Conservation (phyloP, 192 early-diverging fungal species). For the Paraglomus brasilianum region DNA sequence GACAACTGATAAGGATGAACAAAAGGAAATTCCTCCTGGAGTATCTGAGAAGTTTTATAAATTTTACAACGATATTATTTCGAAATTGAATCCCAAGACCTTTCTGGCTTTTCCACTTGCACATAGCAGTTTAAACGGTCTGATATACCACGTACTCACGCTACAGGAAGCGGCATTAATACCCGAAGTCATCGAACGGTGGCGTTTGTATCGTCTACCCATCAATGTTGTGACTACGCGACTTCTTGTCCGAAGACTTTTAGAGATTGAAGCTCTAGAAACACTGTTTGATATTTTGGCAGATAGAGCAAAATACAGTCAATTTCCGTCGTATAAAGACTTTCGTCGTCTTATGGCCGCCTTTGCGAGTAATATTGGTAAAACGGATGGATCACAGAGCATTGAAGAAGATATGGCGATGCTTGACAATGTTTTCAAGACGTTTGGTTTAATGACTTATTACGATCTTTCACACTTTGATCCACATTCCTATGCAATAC, state of each 20-base stretch:
- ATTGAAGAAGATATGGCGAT: background rate
- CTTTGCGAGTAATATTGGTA: conserved; percentile 1
- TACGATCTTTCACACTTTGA: conserved; percentile 24
- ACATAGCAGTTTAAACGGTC: conserved; percentile 8
- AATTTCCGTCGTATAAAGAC: background rate
- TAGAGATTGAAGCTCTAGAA: background rate
- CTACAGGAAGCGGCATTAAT: conserved; percentile 2
- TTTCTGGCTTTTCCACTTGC: background rate
- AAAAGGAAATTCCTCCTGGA: background rate
- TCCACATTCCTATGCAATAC: conserved; percentile 9
- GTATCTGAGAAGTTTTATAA: conserved; percentile 11
- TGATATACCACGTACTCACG: background rate
- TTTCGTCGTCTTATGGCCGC: conserved; percentile 17
- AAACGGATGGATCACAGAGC: conserved; percentile 2
- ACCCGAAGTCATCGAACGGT: background rate
- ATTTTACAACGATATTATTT: background rate
- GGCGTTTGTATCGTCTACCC: conserved; percentile 24
- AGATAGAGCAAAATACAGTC: conserved; percentile 22
- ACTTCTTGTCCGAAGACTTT: background rate
- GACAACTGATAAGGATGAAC: background rate
- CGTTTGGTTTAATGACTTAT: conserved; percentile 30
- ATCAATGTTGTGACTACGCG: background rate
- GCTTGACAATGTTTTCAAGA: conserved; percentile 22
- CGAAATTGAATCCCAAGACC: background rate
- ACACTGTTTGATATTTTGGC: conserved; percentile 8